Conservation (phyloP, 441 rosid genomes). For the Croton laevigatus region DNA sequence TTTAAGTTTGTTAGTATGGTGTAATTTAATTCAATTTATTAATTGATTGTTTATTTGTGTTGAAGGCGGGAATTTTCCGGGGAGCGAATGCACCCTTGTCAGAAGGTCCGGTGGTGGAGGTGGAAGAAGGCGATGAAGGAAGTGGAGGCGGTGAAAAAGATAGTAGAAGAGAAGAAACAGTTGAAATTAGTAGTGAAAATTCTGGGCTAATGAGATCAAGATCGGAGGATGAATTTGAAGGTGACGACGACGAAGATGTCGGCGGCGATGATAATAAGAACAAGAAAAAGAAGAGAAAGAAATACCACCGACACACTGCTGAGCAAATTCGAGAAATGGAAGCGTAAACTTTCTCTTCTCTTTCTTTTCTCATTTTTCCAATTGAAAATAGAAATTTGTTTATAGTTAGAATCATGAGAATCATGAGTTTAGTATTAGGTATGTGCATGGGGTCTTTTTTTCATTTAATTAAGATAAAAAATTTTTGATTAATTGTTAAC, state of each 20-base stretch:
- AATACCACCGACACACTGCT: conserved; percentile 91
- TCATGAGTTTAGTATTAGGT: background rate
- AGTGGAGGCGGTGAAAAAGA: conserved; percentile 40
- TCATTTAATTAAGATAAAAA: background rate
- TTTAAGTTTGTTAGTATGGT: background rate
- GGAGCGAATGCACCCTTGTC: conserved; percentile 38
- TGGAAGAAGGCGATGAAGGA: conserved; percentile 37
- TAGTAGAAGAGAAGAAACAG: conserved; percentile 56
- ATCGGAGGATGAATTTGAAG: conserved; percentile 77
- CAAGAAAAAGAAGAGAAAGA: conserved; percentile 91
- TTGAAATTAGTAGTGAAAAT: conserved; percentile 92
- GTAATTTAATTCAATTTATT: background rate
- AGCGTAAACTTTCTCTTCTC: conserved; percentile 44
- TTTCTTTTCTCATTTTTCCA: background rate
- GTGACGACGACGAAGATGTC: conserved; percentile 53
- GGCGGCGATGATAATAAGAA: conserved; percentile 43
- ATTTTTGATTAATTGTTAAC: background rate
- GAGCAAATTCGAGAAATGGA: conserved; percentile 98
- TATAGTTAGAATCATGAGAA: no score
- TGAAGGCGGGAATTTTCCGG: conserved; percentile 91
- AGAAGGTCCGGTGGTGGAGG: conserved; percentile 5
- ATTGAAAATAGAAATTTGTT: background rate
- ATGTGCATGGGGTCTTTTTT: background rate
- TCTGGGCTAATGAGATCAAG: conserved; percentile 86
- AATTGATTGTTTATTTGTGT: background rate